Base-by-base conservation (phyloP, 225 moss, liverwort and hornwort species). In the Bryum argenteum region DNA sequence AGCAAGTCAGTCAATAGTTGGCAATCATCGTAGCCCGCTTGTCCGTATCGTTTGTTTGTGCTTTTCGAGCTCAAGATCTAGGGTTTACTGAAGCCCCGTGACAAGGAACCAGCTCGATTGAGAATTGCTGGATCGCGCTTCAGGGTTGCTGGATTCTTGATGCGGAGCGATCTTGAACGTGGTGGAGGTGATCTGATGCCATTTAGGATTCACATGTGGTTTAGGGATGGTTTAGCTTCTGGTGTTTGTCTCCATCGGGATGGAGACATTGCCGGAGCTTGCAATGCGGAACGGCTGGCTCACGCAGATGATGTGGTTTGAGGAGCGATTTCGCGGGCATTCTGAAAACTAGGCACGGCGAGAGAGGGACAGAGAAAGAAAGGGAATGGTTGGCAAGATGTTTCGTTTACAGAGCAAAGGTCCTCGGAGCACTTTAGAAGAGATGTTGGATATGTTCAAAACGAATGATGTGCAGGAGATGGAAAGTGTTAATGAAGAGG, bases 361-460 rank as follows among this genome's bases (percentile, higher is more conserved):
- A 7, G 28, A 28, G 28, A 16, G 14, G 57, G 24, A 61, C 10
- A 33, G 69, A 21, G 71, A 6, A 0, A 33, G 33, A 33, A 6
- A 33, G 33, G 28, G 28, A 28, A 33, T 72, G 50, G 61, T 43
- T 8, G 50, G 15, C 63, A 74, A 78, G 59, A 87, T 87, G 87
- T 78, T 70, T 78, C 73, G 69, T 11, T 19, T 65, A 8, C 67
- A 71, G 70, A 76, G 78, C 78, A 73, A 54, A 54, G 83, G 72
- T 59, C 70, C 83, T 13, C 67, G 84, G 81, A 87, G 87, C 77
- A 87, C 87, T 63, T 79, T 87, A 71, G 83, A 83, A 26, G 83
- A 79, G 73, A 83, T 83, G 83, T 60, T 83, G 79, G 79, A 83
- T 73, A 40, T 80, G 55, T 79, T 83, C 65, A 72, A 66, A 52